Conservation (phyloP, 148 eudicot species). For the Diospyros kaki region DNA sequence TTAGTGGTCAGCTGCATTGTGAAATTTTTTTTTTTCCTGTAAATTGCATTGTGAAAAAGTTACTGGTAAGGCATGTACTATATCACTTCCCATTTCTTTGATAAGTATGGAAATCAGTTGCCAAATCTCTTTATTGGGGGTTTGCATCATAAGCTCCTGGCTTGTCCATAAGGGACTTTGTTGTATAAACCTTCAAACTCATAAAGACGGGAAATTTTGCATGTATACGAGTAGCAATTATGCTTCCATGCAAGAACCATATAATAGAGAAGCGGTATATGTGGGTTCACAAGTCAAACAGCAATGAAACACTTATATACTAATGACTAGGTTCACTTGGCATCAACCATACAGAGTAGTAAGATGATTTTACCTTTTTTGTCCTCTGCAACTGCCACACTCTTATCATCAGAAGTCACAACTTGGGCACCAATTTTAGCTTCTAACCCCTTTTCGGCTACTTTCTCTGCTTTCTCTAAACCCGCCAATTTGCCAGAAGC, state of each 20-base stretch:
- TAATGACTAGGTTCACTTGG: not conserved
- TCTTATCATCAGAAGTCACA: conserved; percentile 18
- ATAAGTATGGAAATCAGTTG: too few species aligned
- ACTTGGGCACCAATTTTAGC: conserved; percentile 13
- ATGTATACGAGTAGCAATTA: too few species aligned
- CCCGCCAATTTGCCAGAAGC: conserved; percentile 15
- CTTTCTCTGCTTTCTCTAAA: conserved; percentile 13
- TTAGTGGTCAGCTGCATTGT: too few species aligned
- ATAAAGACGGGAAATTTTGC: not conserved
- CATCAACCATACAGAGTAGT: not conserved
- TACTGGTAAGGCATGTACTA: not conserved
- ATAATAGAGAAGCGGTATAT: not conserved
- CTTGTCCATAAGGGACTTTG: too few species aligned
- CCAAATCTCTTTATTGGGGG: too few species aligned
- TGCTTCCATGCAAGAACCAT: not conserved
- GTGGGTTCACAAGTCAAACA: too few species aligned
- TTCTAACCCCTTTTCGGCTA: conserved; percentile 18
- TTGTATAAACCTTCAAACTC: not conserved
- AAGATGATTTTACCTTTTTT: conserved; percentile 21
- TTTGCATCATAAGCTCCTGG: too few species aligned
- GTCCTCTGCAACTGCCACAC: conserved; percentile 14
- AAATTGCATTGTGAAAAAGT: not conserved
- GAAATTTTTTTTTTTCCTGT: too few species aligned
- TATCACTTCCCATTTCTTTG: not conserved
- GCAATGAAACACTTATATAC: too few species aligned